These are phyloP conservation scores for Phytophthora kernoviae DNA, from an alignment of 352 stramenopile species.

Conservation along the genomic window DNA sequence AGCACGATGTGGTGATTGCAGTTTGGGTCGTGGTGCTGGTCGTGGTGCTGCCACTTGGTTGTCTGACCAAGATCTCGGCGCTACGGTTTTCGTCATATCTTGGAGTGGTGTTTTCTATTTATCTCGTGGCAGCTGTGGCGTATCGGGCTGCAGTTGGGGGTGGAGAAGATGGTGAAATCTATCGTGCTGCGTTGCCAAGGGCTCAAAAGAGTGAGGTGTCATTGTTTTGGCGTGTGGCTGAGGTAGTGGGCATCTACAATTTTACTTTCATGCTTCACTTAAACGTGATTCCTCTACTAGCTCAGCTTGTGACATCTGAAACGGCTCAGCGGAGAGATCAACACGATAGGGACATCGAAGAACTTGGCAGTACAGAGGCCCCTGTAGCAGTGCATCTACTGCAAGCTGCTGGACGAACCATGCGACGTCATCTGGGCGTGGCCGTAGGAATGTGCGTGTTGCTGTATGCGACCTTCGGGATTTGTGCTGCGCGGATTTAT, in stretches of 20 bases:
- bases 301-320: constrained; percentile 51
- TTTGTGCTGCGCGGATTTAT: constrained; percentile 68
- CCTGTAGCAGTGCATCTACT: constrained; percentile 19
- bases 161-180: constrained; percentile 1
- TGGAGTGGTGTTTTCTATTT: constrained; percentile 71
- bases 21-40: constrained; percentile 71
- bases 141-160: constrained; percentile 47
- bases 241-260: constrained; percentile 82
- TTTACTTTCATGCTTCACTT: constrained; percentile 86
- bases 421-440: constrained; percentile 53
- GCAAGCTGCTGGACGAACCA: constrained; percentile 31
- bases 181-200: background rate
- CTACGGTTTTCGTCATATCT: constrained; percentile 80
- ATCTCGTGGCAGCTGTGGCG: constrained; percentile 64
- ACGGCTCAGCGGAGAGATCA: constrained; percentile 10
- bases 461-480: constrained; percentile 69
- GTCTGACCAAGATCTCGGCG: constrained; percentile 74
- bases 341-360: constrained; percentile 14
- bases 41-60: constrained; percentile 65
- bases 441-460: constrained; percentile 51
- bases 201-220: constrained; percentile 7
- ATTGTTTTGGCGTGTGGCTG: constrained; percentile 55
- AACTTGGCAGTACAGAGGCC: constrained; percentile 11
- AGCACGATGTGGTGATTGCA: constrained; percentile 34
- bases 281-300: constrained; percentile 77